phyloP scores from a whole-genome alignment of 2,329 filamentous ascomycete species.

The Exophiala xenobiotica region DNA sequence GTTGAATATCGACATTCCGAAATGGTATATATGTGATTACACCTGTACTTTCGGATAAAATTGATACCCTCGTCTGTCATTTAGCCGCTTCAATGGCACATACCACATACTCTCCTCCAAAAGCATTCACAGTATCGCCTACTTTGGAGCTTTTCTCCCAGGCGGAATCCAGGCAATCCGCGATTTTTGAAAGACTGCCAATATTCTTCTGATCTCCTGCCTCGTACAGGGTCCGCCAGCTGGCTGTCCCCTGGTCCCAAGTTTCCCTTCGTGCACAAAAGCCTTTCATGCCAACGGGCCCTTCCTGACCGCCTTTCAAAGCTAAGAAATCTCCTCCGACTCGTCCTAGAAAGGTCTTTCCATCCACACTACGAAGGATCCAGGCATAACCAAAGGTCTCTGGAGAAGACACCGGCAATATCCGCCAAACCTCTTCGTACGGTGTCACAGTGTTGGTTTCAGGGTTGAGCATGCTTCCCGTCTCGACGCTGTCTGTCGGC shows the following conservation, averaged over 20 bases:
- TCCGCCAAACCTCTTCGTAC: conserved; percentile 58
- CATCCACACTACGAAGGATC: conserved; percentile 14
- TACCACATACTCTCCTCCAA: conserved; percentile 11
- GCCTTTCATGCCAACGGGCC: background rate
- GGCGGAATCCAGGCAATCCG: background rate
- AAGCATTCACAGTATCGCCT: conserved; percentile 9
- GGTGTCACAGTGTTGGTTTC: conserved; percentile 28
- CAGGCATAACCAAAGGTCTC: conserved; percentile 10
- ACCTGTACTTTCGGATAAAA: no score
- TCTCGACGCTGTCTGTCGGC: conserved; percentile 42
- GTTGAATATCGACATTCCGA: no score
- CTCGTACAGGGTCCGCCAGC: conserved; percentile 6
- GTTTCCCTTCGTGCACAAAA: conserved; percentile 10
- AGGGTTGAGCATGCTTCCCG: conserved; percentile 19
- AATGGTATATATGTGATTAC: no score
- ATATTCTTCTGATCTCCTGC: conserved; percentile 7
- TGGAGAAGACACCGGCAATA: background rate
- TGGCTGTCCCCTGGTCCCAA: background rate
- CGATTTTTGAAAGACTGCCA: conserved; percentile 3
- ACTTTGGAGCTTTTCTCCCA: conserved; percentile 9
- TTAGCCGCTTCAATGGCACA: conserved; percentile 9
- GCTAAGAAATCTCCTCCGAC: conserved; percentile 14
- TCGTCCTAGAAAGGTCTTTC: conserved; percentile 4
- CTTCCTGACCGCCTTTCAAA: conserved; percentile 12
- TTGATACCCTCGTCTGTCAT: no score